Evolutionary conservation across 1,284 basidiomycete genomes (phyloP).

Genomic region (Amylostereum chailletii): DNA sequence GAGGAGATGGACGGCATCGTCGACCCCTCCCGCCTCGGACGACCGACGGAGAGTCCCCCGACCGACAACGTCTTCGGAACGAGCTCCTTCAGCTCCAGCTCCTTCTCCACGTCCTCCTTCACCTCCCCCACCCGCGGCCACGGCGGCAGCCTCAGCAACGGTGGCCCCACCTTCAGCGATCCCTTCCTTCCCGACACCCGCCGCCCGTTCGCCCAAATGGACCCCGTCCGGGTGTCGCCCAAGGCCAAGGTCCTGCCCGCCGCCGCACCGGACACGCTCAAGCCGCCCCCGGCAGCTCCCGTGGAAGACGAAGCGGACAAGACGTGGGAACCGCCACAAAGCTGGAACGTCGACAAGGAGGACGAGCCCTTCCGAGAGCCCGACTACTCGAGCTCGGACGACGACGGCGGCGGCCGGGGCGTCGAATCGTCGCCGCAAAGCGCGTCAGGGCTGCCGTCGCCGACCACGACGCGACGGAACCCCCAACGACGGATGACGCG

Average conservation of each 20-base stretch:
- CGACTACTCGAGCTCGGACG: conserved; percentile 39
- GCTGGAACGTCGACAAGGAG: conserved; percentile 48
- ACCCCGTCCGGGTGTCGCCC: conserved; percentile 39
- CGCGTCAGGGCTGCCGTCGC: conserved; percentile 3
- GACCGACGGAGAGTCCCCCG: conserved; percentile 27
- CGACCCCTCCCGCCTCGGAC: conserved; percentile 30
- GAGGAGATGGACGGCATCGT: conserved; percentile 82
- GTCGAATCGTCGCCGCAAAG: not conserved
- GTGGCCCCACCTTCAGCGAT: conserved; percentile 31
- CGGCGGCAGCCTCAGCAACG: too few species aligned
- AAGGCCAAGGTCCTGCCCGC: conserved; percentile 24
- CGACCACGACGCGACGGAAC: conserved; percentile 1
- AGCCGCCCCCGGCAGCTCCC: conserved; percentile 10
- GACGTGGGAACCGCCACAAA: conserved; percentile 47
- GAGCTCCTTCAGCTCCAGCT: conserved; percentile 18
- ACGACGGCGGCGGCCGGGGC: conserved; percentile 17
- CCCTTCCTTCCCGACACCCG: conserved; percentile 30
- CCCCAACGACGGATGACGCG: not conserved
- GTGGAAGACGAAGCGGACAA: conserved; percentile 21
- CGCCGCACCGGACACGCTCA: conserved; percentile 6
- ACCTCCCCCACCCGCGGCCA: conserved; percentile 13
- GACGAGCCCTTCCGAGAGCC: conserved; percentile 29
- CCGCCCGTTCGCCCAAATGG: conserved; percentile 13
- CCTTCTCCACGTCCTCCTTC: conserved; percentile 16
- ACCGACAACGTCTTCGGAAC: conserved; percentile 26